These are phyloP conservation scores for Pyrenophora seminiperda DNA, from an alignment of 2,329 filamentous ascomycete species.

Conservation along the genomic window DNA sequence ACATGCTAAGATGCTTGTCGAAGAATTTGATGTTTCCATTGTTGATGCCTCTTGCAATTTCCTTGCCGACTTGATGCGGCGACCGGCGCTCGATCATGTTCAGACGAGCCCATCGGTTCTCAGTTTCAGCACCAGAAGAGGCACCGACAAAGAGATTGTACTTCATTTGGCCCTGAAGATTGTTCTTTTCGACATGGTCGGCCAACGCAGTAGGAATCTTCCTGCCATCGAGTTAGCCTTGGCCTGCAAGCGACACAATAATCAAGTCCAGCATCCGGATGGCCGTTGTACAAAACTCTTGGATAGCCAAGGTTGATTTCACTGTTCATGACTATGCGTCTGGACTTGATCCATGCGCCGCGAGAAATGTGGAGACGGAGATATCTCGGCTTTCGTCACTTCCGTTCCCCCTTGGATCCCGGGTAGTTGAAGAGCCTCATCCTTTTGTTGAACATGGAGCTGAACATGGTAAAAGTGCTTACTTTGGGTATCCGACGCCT, in stretches of 20 bases:
- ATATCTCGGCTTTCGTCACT: slow-evolving; percentile 30
- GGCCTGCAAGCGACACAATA: neutral
- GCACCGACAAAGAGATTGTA: slow-evolving; percentile 89
- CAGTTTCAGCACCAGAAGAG: slow-evolving; percentile 86
- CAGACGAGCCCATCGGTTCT: slow-evolving; percentile 86
- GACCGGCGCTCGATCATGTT: slow-evolving; percentile 88
- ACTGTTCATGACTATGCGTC: neutral
- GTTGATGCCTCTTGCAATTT: slow-evolving; percentile 89
- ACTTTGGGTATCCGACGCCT: slow-evolving; percentile 75
- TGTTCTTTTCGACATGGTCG: slow-evolving; percentile 83
- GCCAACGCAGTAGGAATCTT: slow-evolving; percentile 83
- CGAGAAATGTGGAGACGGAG: slow-evolving; percentile 24
- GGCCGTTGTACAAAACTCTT: neutral
- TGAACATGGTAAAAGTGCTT: slow-evolving; percentile 41
- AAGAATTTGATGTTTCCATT: slow-evolving; percentile 88
- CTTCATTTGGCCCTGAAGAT: slow-evolving; percentile 79
- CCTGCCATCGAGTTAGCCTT: slow-evolving; percentile 51
- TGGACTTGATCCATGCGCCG: slow-evolving; percentile 16
- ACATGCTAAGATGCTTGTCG: slow-evolving; percentile 93
- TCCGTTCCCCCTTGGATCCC: slow-evolving; percentile 38
- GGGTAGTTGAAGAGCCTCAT: slow-evolving; percentile 7
- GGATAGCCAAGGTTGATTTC: neutral
- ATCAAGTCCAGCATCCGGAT: neutral
- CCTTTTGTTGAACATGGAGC: neutral
- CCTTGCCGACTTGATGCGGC: slow-evolving; percentile 89